A percentile compares a stretch with the other conserved stretches of the same genome.
Evolutionary conservation across 495 filamentous ascomycete genomes (phyloP).

Genomic region (Bacidia rubella): DNA sequence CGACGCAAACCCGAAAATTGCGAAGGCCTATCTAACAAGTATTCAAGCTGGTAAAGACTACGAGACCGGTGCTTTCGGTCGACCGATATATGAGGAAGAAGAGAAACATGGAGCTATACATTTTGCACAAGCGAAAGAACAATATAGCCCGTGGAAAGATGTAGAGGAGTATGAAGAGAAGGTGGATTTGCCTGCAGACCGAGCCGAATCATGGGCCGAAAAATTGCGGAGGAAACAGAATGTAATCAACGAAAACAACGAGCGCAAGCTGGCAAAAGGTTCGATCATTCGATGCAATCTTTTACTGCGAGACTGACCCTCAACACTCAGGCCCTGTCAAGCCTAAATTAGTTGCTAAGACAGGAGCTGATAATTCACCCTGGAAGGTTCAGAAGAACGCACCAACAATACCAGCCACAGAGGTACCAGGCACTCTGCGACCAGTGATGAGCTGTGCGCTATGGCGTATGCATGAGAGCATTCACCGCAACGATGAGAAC

Average conservation of each 20-base stretch:
- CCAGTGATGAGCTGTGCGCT: slow-evolving; percentile 16
- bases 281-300: not conserved
- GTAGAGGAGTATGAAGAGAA: slow-evolving; percentile 15
- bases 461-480: slow-evolving; percentile 18
- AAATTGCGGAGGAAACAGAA: slow-evolving; percentile 16
- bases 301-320: not conserved
- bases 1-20: slow-evolving; percentile 17
- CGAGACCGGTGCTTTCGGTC: slow-evolving; percentile 5
- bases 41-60: slow-evolving; percentile 12
- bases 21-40: slow-evolving; percentile 14
- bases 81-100: slow-evolving; percentile 8
- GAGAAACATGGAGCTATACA: slow-evolving; percentile 13
- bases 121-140: slow-evolving; percentile 13
- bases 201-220: slow-evolving; percentile 14
- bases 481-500: slow-evolving; percentile 13
- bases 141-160: slow-evolving; percentile 18
- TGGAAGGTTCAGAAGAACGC: slow-evolving; percentile 17
- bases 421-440: slow-evolving; percentile 11
- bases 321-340: slow-evolving; percentile 12
- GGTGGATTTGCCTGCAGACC: slow-evolving; percentile 5
- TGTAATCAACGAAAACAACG: slow-evolving; percentile 5
- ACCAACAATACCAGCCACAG: slow-evolving; percentile 14
- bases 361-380: slow-evolving; percentile 10
- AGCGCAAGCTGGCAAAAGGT: slow-evolving; percentile 11
- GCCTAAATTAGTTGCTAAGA: slow-evolving; percentile 15